Evolutionary conservation across 495 filamentous ascomycete genomes (phyloP), one percentile per base, ranked within the genome.

Genomic region (Talaromyces trachyspermus): DNA sequence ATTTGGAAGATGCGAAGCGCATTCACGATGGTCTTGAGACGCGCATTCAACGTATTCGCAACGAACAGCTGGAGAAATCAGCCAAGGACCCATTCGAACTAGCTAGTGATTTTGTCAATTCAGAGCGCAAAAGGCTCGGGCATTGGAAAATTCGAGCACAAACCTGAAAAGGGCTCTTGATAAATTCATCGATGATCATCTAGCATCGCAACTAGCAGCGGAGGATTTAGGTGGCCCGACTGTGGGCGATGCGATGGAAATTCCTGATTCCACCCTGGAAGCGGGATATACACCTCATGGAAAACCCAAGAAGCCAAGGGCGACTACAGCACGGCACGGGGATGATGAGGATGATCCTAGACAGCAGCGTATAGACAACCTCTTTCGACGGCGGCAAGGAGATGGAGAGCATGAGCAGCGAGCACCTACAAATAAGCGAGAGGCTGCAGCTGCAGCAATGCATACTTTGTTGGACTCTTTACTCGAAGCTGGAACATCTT

Each of bases 201-300:
- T 95, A 2, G 85, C 84, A 5, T 64, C 75, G 0, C 89, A 91
- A 87, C 69, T 95, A 24, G 88, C 88, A 11, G 86, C 86, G 0
- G 89, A 95, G 66, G 85, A 88, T 55, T 71, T 88, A 8, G 89
- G 89, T 4, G 89, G 89, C 0, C 89, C 89, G 0, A 81, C 88
- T 5, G 86, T 90, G 1, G 89, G 89, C 9, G 83, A 88, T 52
- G 65, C 80, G 35, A 62, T 81, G 46, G 80, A 83, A 10, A 70
- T 90, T 26, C 75, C 80, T 19, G 73, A 79, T 44, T 68, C 66
- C 6, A 73, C 65, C 12, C 64, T 88, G 36, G 78, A 79, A 45
- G 77, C 79, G 7, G 86, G 85, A 1, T 91, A 89, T 61, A 87
- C 77, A 35, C 70, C 76, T 6, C 78, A 83, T 51, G 87, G 86